Evolutionary conservation across 2,329 filamentous ascomycete genomes (phyloP).

Genomic region (Colletotrichum eleusines): DNA sequence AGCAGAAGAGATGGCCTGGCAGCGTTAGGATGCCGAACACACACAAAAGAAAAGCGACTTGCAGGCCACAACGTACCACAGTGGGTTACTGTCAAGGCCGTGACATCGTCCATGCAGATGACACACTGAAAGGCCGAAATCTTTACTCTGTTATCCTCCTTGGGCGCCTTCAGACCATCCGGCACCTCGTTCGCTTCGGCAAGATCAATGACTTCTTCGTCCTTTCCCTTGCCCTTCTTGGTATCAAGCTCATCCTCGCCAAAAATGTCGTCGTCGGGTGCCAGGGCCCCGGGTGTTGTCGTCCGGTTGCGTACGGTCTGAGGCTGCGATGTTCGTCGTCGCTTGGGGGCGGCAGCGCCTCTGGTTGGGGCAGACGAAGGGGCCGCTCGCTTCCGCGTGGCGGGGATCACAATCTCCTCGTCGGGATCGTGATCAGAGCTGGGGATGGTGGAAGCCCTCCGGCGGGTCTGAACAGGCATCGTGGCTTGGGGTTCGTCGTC

Average conservation of each 20-base stretch:
- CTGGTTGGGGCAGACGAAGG: constrained; percentile 30
- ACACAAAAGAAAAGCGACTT: neutral
- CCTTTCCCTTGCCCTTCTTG: constrained; percentile 46
- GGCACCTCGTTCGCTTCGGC: constrained; percentile 59
- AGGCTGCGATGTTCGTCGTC: constrained; percentile 39
- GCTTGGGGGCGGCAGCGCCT: constrained; percentile 22
- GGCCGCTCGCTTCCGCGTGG: constrained; percentile 36
- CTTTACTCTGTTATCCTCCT: constrained; percentile 63
- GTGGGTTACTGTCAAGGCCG: constrained; percentile 71
- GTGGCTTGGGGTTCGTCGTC: constrained; percentile 39
- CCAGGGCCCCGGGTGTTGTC: constrained; percentile 42
- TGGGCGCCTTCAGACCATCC: constrained; percentile 57
- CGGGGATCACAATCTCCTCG: constrained; percentile 33
- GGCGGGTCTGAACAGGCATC: constrained; percentile 42
- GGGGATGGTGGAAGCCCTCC: constrained; percentile 36
- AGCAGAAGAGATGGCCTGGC: constrained; percentile 74
- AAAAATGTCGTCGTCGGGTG: constrained; percentile 47
- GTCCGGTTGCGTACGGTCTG: constrained; percentile 35
- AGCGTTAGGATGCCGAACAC: neutral
- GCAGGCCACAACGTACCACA: constrained; percentile 66
- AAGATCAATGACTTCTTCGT: constrained; percentile 54
- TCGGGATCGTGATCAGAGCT: constrained; percentile 37
- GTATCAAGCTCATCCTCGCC: constrained; percentile 43
- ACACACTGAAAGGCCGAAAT: constrained; percentile 72
- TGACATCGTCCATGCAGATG: constrained; percentile 75